Evolutionary conservation across 805 yeast species (phyloP).

Genomic region (Hermanozyma aechmeae): DNA sequence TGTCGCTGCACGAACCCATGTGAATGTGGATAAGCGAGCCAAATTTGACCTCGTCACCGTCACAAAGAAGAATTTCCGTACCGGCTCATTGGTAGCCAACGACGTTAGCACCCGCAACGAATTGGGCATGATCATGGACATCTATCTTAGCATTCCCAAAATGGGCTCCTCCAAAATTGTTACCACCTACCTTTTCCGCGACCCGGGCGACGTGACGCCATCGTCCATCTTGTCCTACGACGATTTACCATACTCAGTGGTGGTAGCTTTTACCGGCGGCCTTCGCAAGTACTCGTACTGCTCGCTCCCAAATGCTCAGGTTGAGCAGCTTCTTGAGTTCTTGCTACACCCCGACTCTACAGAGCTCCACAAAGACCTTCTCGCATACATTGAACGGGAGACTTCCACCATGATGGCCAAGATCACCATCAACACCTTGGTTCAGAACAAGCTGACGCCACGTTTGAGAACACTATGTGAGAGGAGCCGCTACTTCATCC

Average conservation of each 20-base stretch:
- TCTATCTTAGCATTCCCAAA: slow-evolving; percentile 21
- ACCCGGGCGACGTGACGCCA: slow-evolving; percentile 14
- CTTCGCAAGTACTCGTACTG: slow-evolving; percentile 31
- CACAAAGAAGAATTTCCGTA: slow-evolving; percentile 27
- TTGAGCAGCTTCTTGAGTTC: slow-evolving; percentile 1
- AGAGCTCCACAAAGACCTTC: slow-evolving; percentile 1
- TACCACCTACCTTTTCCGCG: slow-evolving; percentile 15
- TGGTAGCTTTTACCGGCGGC: slow-evolving; percentile 31
- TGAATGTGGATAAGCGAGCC: slow-evolving; percentile 1
- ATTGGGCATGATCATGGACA: slow-evolving; percentile 22
- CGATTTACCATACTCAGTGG: slow-evolving; percentile 16
- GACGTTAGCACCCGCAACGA: slow-evolving; percentile 26
- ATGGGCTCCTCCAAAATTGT: slow-evolving; percentile 1
- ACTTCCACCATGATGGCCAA: slow-evolving; percentile 14
- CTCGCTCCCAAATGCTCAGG: slow-evolving; percentile 21
- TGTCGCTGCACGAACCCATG: background rate
- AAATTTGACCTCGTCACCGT: slow-evolving; percentile 23
- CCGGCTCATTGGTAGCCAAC: slow-evolving; percentile 23
- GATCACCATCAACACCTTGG: slow-evolving; percentile 19
- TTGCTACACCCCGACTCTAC: background rate
- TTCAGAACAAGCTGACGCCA: slow-evolving; percentile 19
- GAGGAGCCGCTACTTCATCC: slow-evolving; percentile 22
- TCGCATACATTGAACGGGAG: slow-evolving; percentile 6
- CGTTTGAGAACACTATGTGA: slow-evolving; percentile 18
- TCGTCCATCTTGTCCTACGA: slow-evolving; percentile 22